Base-by-base conservation (phyloP, 1,284 basidiomycete species). In the Phylloboletellus chloephorus region DNA sequence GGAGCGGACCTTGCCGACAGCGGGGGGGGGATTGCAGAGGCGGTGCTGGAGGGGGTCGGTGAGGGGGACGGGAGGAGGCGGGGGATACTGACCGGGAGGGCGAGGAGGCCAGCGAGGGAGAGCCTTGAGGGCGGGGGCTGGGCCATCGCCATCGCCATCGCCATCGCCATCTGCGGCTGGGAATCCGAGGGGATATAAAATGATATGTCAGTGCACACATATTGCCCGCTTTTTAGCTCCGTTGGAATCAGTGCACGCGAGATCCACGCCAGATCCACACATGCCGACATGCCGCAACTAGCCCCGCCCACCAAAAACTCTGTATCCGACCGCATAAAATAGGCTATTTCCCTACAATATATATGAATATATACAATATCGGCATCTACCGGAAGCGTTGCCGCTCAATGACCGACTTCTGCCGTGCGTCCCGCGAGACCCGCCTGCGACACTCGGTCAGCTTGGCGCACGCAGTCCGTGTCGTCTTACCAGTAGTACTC, bases 401-500 rank as follows among this genome's bases (percentile, higher is more conserved):
- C 41, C 78, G 70, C 52, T 82, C 76, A 48, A 86, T 84, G 28
- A 78, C 66, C 34, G 82, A 86, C 61, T 87, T 88, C 58, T 88
- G 84, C 52, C 78, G 68, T 7, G 76, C 54, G 48, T 79, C 75
- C 39, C 77, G 65, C 38, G 72, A 72, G 3, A 79, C 73, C 11
- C 77, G 74, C 78, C 77, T 79, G 50, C 36, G 25, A n/a, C 24
- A 49, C 10, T 46, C 21, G 29, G 43, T 7, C 46, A 12, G 21
- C n/a, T 34, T 29, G 23, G 26, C 21, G 20, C n/a, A n/a, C n/a
- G n/a, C n/a, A n/a, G n/a, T n/a, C n/a, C n/a, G n/a, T 11, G 13
- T 23, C 8, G 13, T 22, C 16, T 53, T 52, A 88, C 91, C 89
- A 94, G 59, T 93, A 96, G 58, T 90, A 82, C 52, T 95, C 90